Percentiles rank a stretch among this genome's conserved stretches.
phyloP scores from a whole-genome alignment of 345 rosid genomes.

The Rhodamnia rubescens region DNA sequence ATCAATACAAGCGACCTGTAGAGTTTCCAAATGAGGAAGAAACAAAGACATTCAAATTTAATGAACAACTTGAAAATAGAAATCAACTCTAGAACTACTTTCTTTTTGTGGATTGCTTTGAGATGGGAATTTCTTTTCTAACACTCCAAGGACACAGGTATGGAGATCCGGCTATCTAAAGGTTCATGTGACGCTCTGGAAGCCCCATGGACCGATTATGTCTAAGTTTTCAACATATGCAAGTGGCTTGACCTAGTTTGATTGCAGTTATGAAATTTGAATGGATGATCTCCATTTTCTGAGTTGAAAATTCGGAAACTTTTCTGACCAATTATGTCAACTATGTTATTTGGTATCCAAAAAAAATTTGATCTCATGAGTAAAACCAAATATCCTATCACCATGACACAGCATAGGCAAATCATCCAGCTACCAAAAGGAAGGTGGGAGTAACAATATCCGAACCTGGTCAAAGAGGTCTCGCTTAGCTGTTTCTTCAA shows the following conservation, averaged over 20 bases:
- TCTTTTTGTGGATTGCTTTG: neutral
- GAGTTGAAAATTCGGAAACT: neutral
- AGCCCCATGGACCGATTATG: neutral
- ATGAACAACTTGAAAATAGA: neutral
- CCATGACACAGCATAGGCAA: neutral
- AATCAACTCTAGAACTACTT: neutral
- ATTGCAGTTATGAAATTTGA: neutral
- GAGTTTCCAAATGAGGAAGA: conserved; percentile 33
- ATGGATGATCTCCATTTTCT: neutral
- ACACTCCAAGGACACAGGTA: neutral
- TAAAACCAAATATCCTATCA: neutral
- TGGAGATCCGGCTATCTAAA: neutral
- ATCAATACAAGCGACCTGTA: conserved; percentile 51
- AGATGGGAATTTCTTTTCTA: neutral
- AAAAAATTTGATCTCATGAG: neutral
- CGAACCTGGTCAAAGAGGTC: conserved; percentile 59
- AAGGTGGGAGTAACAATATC: conserved; percentile 2
- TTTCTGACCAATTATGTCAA: neutral
- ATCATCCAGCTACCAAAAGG: neutral
- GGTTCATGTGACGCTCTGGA: neutral
- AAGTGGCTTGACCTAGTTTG: neutral
- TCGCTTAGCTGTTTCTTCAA: conserved; percentile 63
- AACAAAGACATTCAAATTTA: neutral
- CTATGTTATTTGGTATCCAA: neutral
- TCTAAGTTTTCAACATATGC: neutral